Evolutionary conservation across 495 filamentous ascomycete genomes (phyloP).

Genomic region (Geoglossum glabrum): DNA sequence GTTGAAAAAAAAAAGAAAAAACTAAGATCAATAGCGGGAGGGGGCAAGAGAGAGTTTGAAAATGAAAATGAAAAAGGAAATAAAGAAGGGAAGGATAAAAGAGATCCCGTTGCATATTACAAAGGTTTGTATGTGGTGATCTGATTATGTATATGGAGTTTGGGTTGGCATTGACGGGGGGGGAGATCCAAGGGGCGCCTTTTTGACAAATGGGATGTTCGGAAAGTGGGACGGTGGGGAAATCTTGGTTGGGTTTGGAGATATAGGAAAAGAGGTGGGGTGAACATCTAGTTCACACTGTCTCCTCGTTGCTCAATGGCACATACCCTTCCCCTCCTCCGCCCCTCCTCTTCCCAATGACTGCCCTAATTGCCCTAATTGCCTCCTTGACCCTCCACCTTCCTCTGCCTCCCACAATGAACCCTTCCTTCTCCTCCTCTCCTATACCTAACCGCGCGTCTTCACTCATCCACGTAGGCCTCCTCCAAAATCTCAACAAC

Average conservation of each 20-base stretch:
- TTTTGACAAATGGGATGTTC: too few relatives aligned
- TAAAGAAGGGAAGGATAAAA: too few relatives aligned
- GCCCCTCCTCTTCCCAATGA: slow-evolving; percentile 17
- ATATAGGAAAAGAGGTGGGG: background rate
- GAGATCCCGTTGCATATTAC: too few relatives aligned
- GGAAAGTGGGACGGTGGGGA: background rate
- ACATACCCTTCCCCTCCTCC: slow-evolving; percentile 36
- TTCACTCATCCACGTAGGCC: slow-evolving; percentile 78
- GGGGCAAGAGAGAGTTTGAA: too few relatives aligned
- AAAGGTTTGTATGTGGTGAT: too few relatives aligned
- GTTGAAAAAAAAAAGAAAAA: too few relatives aligned
- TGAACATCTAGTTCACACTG: background rate
- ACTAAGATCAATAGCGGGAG: too few relatives aligned
- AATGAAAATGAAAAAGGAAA: too few relatives aligned
- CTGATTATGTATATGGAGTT: too few relatives aligned
- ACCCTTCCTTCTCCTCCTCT: slow-evolving; percentile 5
- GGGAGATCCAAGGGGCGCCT: too few relatives aligned
- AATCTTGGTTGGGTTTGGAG: background rate
- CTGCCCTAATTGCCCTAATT: slow-evolving; percentile 7
- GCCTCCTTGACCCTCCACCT: slow-evolving; percentile 1
- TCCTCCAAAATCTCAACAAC: slow-evolving; percentile 67
- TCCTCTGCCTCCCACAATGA: slow-evolving; percentile 5
- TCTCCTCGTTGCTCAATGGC: slow-evolving; percentile 20
- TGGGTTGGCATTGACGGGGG: too few relatives aligned
- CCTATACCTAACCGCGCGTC: slow-evolving; percentile 34